Percentiles rank a stretch among this genome's conserved stretches.
Conservation (phyloP, 805 yeast genomes). For the Dipodascus geniculatus region DNA sequence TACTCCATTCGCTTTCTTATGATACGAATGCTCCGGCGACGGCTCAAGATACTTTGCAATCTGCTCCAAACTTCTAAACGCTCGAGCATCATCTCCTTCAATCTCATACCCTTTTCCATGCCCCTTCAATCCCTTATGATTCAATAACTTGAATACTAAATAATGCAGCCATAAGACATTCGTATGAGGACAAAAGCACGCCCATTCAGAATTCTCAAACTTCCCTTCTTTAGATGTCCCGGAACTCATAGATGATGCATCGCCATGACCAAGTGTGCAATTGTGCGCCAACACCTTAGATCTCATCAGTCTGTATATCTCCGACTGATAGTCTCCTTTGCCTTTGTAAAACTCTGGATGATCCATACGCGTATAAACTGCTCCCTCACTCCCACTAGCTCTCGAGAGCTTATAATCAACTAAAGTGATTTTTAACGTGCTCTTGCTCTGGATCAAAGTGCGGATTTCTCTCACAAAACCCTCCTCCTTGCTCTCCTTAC, state of each 20-base stretch:
- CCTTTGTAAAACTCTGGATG: slow-evolving; percentile 53
- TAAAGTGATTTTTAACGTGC: slow-evolving; percentile 32
- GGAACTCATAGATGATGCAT: neutral
- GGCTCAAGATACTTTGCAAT: neutral
- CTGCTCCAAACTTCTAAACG: neutral
- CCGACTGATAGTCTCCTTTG: slow-evolving; percentile 49
- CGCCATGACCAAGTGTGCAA: neutral
- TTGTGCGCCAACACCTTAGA: neutral
- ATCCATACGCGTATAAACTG: slow-evolving; percentile 45
- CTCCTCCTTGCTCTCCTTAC: neutral
- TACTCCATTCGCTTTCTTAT: neutral
- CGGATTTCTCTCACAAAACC: slow-evolving; percentile 1
- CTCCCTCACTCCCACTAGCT: slow-evolving; percentile 22
- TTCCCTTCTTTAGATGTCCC: slow-evolving; percentile 5
- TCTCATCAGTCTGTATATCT: slow-evolving; percentile 48
- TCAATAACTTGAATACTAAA: slow-evolving; percentile 38
- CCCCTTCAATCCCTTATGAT: slow-evolving; percentile 26
- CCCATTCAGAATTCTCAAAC: slow-evolving; percentile 31
- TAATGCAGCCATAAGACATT: slow-evolving; percentile 58
- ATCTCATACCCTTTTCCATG: neutral
- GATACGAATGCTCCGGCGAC: neutral
- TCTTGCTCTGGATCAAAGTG: neutral
- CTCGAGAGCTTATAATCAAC: slow-evolving; percentile 51
- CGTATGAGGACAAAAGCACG: slow-evolving; percentile 34
- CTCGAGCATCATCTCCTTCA: slow-evolving; percentile 1